These are phyloP conservation scores for Trichophyton verrucosum DNA, from an alignment of 2,329 filamentous ascomycete genomes.

Conservation along the genomic window DNA sequence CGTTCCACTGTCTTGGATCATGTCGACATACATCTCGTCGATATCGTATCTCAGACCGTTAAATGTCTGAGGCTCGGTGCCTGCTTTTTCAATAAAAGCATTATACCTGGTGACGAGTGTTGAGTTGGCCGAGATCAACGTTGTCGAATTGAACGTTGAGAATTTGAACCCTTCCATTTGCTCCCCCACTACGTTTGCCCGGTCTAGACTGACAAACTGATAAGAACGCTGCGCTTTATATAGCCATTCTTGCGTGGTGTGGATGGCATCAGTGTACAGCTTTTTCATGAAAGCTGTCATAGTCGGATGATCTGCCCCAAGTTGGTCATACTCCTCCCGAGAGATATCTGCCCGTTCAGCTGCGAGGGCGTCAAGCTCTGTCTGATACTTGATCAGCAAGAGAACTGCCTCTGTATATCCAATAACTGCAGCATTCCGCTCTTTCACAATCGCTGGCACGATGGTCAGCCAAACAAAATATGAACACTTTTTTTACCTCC, in stretches of 20 bases:
- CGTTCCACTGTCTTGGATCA: not conserved
- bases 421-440: not conserved
- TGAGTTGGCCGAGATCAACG: not conserved
- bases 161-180: not conserved
- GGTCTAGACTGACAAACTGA: not conserved
- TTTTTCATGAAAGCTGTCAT: not conserved
- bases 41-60: not conserved
- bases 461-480: not conserved
- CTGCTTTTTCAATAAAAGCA: not conserved
- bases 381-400: not conserved
- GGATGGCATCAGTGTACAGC: not conserved
- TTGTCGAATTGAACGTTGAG: not conserved
- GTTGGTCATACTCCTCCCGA: not conserved
- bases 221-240: not conserved
- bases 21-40: not conserved
- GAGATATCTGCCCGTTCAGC: not conserved
- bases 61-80: not conserved
- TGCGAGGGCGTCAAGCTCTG: not conserved
- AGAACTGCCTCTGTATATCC: not conserved
- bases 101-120: not conserved
- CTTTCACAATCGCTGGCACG: not conserved
- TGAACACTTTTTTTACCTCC: not conserved
- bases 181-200: not conserved
- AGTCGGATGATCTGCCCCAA: not conserved
- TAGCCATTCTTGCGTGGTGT: not conserved